Evolutionary conservation across 164 flowering plant genomes (phyloP).

Genomic region (Magnolia officinalis): DNA sequence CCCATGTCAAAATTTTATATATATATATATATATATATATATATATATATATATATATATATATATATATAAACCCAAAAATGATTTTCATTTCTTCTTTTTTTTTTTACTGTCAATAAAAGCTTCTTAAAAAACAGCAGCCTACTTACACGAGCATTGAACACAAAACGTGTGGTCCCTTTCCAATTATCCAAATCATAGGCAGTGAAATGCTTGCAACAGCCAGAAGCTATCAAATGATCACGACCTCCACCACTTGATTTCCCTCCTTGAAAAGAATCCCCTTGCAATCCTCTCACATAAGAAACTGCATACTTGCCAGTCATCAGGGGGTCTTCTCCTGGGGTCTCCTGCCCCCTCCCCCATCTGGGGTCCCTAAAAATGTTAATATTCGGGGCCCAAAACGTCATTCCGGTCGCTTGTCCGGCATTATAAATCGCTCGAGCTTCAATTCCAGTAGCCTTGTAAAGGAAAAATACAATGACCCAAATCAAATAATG

Average conservation of each 20-base stretch:
- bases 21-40: too few relatives aligned
- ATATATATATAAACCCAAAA: too few relatives aligned
- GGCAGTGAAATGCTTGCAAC: conserved; percentile 95
- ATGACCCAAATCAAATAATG: neutral
- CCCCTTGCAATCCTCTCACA: conserved; percentile 92
- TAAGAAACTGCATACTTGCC: conserved; percentile 62
- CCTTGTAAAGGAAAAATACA: conserved; percentile 29
- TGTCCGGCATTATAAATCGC: conserved; percentile 85
- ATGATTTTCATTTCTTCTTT: neutral
- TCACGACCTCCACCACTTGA: conserved; percentile 35
- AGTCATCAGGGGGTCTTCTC: conserved; percentile 72
- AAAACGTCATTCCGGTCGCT: conserved; percentile 85
- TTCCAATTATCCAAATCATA: conserved; percentile 89
- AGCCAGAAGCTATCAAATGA: conserved; percentile 63
- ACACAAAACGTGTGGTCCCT: conserved; percentile 45
- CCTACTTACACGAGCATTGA: conserved; percentile 56
- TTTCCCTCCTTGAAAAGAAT: conserved; percentile 46
- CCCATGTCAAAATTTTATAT: neutral
- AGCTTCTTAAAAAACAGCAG: conserved; percentile 12
- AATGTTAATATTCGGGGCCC: conserved; percentile 94
- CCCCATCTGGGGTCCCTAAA: conserved; percentile 98
- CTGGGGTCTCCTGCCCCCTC: conserved; percentile 96
- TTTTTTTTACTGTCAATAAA: too few relatives aligned
- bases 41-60: too few relatives aligned
- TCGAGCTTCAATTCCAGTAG: conserved; percentile 72